phyloP scores from a whole-genome alignment of 2,329 filamentous ascomycete genomes.

The Colletotrichum coccodes region DNA sequence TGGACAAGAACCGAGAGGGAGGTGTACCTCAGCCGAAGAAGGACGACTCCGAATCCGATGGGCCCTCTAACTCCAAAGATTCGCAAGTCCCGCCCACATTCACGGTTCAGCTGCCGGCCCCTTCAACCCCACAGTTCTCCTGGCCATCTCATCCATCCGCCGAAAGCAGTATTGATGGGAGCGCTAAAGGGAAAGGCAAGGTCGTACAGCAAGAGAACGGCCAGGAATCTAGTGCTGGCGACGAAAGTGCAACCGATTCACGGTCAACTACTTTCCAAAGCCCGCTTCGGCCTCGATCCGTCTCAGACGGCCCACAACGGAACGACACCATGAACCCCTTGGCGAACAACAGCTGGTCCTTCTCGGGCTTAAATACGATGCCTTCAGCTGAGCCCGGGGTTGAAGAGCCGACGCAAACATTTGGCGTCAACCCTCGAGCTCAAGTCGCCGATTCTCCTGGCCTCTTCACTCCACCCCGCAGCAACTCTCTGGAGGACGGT shows the following conservation, averaged over 20 bases:
- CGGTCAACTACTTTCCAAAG: slow-evolving; percentile 19
- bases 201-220: background rate
- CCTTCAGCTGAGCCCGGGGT: background rate
- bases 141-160: slow-evolving; percentile 12
- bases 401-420: background rate
- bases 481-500: slow-evolving; percentile 11
- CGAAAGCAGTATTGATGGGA: slow-evolving; percentile 8
- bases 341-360: slow-evolving; percentile 71
- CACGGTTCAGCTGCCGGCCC: slow-evolving; percentile 25
- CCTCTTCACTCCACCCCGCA: slow-evolving; percentile 2
- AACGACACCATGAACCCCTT: slow-evolving; percentile 59
- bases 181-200: slow-evolving; percentile 36
- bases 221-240: slow-evolving; percentile 2
- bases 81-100: background rate
- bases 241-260: slow-evolving; percentile 11
- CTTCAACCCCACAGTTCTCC: slow-evolving; percentile 32
- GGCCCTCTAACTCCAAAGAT: slow-evolving; percentile 6
- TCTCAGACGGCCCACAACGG: slow-evolving; percentile 65
- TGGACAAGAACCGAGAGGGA: slow-evolving; percentile 31
- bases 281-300: slow-evolving; percentile 58
- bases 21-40: slow-evolving; percentile 5
- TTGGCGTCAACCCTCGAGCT: background rate
- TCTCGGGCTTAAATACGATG: slow-evolving; percentile 51
- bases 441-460: background rate
- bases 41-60: slow-evolving; percentile 2